Conservation (phyloP, 2,329 filamentous ascomycete genomes). For the Davidsoniella neocaledoniae region DNA sequence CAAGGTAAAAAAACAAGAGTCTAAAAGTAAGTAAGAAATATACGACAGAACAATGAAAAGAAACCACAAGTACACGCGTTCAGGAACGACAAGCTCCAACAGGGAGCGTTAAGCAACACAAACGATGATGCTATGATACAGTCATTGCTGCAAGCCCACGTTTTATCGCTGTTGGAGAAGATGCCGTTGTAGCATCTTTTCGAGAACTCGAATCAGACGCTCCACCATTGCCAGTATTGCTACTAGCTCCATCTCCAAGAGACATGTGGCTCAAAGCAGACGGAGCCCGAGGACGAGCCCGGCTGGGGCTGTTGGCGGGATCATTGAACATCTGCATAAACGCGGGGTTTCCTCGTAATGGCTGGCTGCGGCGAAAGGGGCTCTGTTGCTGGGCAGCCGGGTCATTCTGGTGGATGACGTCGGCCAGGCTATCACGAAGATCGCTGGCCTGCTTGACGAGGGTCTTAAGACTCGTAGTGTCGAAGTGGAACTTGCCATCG, state of each 20-base stretch:
- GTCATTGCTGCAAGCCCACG: too few relatives aligned
- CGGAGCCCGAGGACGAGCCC: not conserved
- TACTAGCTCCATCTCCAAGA: not conserved
- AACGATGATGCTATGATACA: too few relatives aligned
- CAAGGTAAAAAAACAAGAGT: not conserved
- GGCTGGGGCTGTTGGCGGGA: conserved; percentile 22
- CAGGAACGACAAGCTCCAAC: not conserved
- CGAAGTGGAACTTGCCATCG: conserved; percentile 44
- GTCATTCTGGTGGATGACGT: conserved; percentile 42
- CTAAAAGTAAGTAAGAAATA: not conserved
- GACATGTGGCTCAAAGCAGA: conserved; percentile 1
- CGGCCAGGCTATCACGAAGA: conserved; percentile 41
- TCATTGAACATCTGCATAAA: conserved; percentile 52
- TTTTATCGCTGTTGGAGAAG: not conserved
- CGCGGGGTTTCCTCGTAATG: conserved; percentile 32
- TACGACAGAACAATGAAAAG: not conserved
- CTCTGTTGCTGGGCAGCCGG: conserved; percentile 29
- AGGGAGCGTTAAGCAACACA: too few relatives aligned
- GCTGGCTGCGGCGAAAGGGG: conserved; percentile 28
- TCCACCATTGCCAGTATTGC: too few relatives aligned
- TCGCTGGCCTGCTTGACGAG: conserved; percentile 46
- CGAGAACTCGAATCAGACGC: not conserved
- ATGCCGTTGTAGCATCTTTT: not conserved
- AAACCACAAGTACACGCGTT: not conserved
- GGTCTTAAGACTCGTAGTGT: conserved; percentile 51